Percentiles rank a stretch among this genome's conserved stretches.
Conservation (phyloP, 768 basidiomycete species). For the Phanerochaete sordida region DNA sequence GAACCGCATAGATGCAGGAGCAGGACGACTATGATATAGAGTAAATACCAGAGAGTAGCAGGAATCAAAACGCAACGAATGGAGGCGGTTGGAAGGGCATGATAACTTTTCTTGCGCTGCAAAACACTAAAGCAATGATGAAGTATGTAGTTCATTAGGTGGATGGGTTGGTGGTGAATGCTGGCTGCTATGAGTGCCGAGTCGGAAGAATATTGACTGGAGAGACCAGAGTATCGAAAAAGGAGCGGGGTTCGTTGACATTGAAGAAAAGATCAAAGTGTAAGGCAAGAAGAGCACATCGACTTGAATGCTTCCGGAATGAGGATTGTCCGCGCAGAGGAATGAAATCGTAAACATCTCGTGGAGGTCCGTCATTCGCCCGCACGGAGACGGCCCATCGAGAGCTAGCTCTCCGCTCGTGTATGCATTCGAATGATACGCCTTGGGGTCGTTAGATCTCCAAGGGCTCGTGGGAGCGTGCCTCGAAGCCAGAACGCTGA, state of each 20-base stretch:
- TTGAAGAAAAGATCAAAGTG: slow-evolving; percentile 1
- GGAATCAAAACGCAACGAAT: slow-evolving; percentile 7
- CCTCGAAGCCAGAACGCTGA: slow-evolving; percentile 69
- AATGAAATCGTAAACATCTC: slow-evolving; percentile 7
- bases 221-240: slow-evolving; percentile 3
- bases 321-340: slow-evolving; percentile 4
- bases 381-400: slow-evolving; percentile 9
- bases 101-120: slow-evolving; percentile 22
- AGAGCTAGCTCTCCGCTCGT: neutral
- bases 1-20: slow-evolving; percentile 18
- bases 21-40: slow-evolving; percentile 23
- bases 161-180: slow-evolving; percentile 10
- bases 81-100: slow-evolving; percentile 12
- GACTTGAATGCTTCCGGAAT: neutral
- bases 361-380: slow-evolving; percentile 5
- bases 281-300: neutral
- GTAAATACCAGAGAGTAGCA: slow-evolving; percentile 14
- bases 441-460: slow-evolving; percentile 52
- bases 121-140: slow-evolving; percentile 17
- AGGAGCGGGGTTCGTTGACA: slow-evolving; percentile 6
- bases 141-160: slow-evolving; percentile 13
- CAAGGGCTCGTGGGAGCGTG: slow-evolving; percentile 82
- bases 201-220: neutral
- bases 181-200: slow-evolving; percentile 13
- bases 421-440: neutral